A percentile compares a stretch with the other conserved stretches of the same genome.
Evolutionary conservation across 371 early-diverging fungal species (phyloP).

Genomic region (Vairimorpha apis): DNA sequence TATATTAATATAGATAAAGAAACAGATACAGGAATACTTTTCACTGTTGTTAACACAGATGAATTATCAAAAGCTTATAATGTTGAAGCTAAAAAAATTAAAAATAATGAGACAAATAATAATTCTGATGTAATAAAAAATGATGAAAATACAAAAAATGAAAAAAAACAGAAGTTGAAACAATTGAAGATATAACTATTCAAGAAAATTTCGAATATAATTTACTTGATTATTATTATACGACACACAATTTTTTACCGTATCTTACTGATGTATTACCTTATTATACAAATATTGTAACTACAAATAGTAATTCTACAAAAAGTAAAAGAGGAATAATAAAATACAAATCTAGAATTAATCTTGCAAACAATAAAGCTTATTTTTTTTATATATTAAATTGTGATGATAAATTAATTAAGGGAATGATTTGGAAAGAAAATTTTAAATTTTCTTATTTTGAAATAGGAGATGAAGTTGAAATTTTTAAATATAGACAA

Average conservation of each 20-base stretch:
- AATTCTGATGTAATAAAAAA: too few species aligned
- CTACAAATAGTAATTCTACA: not conserved
- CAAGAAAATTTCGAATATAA: not conserved
- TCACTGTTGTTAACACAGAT: too few species aligned
- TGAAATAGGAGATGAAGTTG: conserved; percentile 47
- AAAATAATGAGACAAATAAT: too few species aligned
- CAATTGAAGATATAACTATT: not conserved
- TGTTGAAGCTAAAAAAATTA: too few species aligned
- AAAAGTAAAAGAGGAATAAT: conserved; percentile 13
- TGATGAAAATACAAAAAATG: too few species aligned
- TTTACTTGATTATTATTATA: not conserved
- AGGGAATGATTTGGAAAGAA: conserved; percentile 58
- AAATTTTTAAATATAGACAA: conserved; percentile 45
- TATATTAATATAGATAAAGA: too few species aligned
- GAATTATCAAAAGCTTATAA: too few species aligned
- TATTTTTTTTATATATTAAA: conserved; percentile 55
- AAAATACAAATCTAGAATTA: conserved; percentile 44
- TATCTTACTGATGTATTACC: conserved; percentile 44
- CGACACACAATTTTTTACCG: conserved; percentile 8
- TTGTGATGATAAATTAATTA: conserved; percentile 31
- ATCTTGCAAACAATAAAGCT: conserved; percentile 3
- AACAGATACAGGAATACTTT: too few species aligned
- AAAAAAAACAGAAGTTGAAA: conserved; percentile 27
- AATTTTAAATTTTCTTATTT: conserved; percentile 53
- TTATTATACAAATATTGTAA: not conserved